Evolutionary conservation across 768 basidiomycete genomes (phyloP).

Genomic region (Phylloporus sp.): DNA sequence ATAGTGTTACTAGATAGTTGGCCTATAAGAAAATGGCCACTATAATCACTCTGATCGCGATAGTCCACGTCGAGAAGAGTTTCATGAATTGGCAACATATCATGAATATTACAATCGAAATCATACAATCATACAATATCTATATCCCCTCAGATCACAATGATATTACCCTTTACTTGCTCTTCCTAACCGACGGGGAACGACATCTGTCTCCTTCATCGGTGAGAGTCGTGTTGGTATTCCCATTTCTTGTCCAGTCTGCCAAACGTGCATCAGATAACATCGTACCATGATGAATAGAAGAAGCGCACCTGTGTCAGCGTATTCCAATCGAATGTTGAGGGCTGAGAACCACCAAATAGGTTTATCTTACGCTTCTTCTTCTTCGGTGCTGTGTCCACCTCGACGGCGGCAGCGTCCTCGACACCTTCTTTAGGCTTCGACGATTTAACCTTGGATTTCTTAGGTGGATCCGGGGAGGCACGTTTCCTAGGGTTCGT

Average conservation of each 20-base stretch:
- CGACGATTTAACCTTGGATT: conserved; percentile 16
- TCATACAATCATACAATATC: background rate
- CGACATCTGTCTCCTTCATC: conserved; percentile 51
- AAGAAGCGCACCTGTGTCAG: conserved; percentile 34
- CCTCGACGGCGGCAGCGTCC: conserved; percentile 12
- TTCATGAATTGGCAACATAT: conserved; percentile 74
- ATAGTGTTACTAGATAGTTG: conserved; percentile 40
- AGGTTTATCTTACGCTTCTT: conserved; percentile 70
- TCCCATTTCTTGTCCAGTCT: conserved; percentile 44
- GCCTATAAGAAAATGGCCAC: conserved; percentile 56
- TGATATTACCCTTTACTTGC: conserved; percentile 20
- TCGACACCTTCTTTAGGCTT: conserved; percentile 16
- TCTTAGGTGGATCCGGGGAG: conserved; percentile 20
- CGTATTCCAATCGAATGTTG: conserved; percentile 45
- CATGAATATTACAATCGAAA: background rate
- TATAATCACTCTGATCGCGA: conserved; percentile 83
- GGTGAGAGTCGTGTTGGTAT: conserved; percentile 70
- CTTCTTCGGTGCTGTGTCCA: conserved; percentile 45
- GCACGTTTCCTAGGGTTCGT: conserved; percentile 15
- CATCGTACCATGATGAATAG: background rate
- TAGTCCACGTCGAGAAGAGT: conserved; percentile 70
- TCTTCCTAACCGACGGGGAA: conserved; percentile 42
- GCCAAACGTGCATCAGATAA: background rate
- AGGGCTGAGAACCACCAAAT: conserved; percentile 42
- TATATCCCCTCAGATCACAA: background rate